Evolutionary conservation across 495 filamentous ascomycete genomes (phyloP).

Genomic region (Xylaria castorea): DNA sequence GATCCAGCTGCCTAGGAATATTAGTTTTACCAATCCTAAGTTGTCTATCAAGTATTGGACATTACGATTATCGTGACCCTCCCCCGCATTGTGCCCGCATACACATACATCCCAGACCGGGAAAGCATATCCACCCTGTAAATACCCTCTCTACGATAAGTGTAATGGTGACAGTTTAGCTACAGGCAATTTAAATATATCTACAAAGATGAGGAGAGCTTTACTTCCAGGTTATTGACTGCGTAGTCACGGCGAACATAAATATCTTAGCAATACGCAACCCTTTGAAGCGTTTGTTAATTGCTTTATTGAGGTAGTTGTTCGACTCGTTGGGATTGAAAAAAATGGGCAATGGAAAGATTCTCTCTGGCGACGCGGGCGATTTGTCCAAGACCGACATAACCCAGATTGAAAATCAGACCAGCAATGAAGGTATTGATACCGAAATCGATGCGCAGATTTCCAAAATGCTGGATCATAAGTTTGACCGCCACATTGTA

Average conservation of each 20-base stretch:
- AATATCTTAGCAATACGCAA: not conserved
- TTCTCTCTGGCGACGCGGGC: not conserved
- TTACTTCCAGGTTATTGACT: not conserved
- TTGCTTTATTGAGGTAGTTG: not conserved
- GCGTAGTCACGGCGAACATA: not conserved
- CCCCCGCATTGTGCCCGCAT: not conserved
- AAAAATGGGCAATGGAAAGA: not conserved
- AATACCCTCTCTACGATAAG: not conserved
- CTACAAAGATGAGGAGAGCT: not conserved
- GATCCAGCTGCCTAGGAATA: not conserved
- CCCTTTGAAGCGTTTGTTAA: not conserved
- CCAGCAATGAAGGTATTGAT: not conserved
- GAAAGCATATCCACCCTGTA: not conserved
- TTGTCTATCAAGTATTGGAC: not conserved
- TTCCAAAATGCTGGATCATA: conserved; percentile 32
- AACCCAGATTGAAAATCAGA: not conserved
- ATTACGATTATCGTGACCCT: not conserved
- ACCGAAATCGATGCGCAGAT: not conserved
- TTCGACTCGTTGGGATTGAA: not conserved
- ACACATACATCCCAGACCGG: not conserved
- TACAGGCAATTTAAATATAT: not conserved
- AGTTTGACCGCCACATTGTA: conserved; percentile 49
- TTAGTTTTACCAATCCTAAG: not conserved
- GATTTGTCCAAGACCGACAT: not conserved
- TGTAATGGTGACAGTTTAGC: not conserved